Evolutionary conservation across 305 asterid genomes (phyloP), one percentile per base, ranked within the genome.

Genomic region (Euphrasia arctica): DNA sequence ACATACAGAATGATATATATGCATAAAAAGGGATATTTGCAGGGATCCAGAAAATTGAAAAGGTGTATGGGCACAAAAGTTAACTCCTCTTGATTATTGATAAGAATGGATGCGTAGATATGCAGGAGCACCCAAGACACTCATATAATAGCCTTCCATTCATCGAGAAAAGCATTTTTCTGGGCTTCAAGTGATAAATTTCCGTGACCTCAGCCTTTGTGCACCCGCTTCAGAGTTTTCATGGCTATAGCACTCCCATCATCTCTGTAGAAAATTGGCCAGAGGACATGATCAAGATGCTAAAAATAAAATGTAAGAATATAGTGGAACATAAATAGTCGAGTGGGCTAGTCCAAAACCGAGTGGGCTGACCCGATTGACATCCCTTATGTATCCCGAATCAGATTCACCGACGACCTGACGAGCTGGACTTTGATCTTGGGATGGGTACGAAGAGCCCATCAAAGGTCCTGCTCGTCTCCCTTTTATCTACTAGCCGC

Each of bases 131-230:
- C 18, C 18, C 8, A 58, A n/a, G 55, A 62, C 15, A 54, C 27
- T 69, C 72, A 71, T 54, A 54, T 56, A 69, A 69, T 66, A 64
- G 69, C 66, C 68, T 70, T 79, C 72, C 72, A 81, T 73, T 79
- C 74, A 76, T 80, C 80, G 67, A 72, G 75, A 70, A 70, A 72
- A 62, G 69, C 83, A 55, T 70, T 74, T 79, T 70, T 78, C 50
- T 66, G 80, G 72, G 77, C 66, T 60, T 62, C 78, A 59, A 64
- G 49, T 6, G 57, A 51, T 51, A 18, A 15, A 70, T 74, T 65
- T 69, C 83, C 85, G 66, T 85, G 82, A 76, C 95, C 95, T 96
- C 95, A 91, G 54, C 96, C 95, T 74, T 81, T 89, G 78, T 80
- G 82, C 67, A 89, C 96, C 58, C 89, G 84, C 84, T 81, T 88